Percentiles rank a stretch among this genome's conserved stretches.
Evolutionary conservation across 163 green algal genomes (phyloP).

Genomic region (Scenedesmus sp.): DNA sequence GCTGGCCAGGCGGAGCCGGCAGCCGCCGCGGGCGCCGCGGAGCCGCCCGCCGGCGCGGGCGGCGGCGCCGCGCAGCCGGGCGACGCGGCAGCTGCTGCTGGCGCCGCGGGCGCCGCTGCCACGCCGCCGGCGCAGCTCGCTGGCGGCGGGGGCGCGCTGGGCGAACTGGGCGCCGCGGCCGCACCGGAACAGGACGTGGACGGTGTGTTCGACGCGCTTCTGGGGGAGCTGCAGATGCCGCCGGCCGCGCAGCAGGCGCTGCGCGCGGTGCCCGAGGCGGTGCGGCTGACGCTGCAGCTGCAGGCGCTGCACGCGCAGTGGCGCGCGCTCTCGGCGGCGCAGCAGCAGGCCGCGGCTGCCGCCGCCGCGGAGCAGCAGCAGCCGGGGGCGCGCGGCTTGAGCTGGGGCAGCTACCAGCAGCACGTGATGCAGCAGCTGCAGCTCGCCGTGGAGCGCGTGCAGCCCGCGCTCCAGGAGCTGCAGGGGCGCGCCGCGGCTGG

Average conservation of each 20-base stretch:
- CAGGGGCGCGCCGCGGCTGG: not conserved
- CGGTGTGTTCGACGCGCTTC: constrained; percentile 18
- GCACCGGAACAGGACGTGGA: constrained; percentile 21
- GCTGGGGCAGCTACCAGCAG: constrained; percentile 33
- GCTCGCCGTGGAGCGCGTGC: constrained; percentile 16
- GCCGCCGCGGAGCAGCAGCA: constrained; percentile 4
- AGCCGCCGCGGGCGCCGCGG: constrained; percentile 2
- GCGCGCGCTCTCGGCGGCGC: constrained; percentile 12
- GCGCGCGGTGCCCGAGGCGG: constrained; percentile 25
- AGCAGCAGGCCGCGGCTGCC: constrained; percentile 28
- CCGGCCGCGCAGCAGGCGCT: constrained; percentile 16
- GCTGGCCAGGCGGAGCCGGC: too few species aligned
- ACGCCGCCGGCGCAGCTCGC: not conserved
- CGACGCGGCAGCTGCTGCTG: not conserved
- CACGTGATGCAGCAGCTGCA: constrained; percentile 42
- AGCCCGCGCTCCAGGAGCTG: constrained; percentile 21
- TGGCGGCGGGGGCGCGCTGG: not conserved
- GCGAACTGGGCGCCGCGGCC: constrained; percentile 4
- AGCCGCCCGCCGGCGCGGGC: not conserved
- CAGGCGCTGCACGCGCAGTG: constrained; percentile 41
- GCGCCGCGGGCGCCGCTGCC: not conserved
- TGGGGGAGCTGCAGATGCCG: constrained; percentile 20
- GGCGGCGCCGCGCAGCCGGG: not conserved
- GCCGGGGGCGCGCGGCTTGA: not conserved
- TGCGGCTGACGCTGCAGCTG: constrained; percentile 36